These are phyloP conservation scores for Trapa incisa DNA, from an alignment of 345 rosid species.

Conservation along the genomic window DNA sequence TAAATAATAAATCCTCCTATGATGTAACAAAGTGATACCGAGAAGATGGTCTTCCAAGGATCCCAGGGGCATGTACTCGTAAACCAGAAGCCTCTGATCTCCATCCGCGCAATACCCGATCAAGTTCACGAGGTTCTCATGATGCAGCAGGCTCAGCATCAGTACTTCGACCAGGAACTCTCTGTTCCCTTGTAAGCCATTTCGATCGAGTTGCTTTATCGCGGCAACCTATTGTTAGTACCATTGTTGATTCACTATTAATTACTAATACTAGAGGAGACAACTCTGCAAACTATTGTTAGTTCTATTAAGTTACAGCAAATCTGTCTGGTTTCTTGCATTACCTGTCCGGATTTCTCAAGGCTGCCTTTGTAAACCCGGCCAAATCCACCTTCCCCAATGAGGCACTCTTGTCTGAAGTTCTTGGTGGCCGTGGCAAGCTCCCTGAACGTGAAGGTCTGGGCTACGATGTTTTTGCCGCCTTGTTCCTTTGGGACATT, in stretches of 20 bases:
- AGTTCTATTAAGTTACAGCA: not conserved
- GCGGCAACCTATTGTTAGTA: slow-evolving; percentile 31
- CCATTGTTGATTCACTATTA: too few species aligned
- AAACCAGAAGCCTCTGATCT: slow-evolving; percentile 60
- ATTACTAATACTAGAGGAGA: too few species aligned
- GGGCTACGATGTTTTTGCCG: slow-evolving; percentile 37
- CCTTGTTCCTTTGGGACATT: slow-evolving; percentile 13
- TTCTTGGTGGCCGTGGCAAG: slow-evolving; percentile 82
- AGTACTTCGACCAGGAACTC: slow-evolving; percentile 59
- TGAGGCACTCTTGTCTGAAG: slow-evolving; percentile 73
- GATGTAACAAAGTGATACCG: slow-evolving; percentile 17
- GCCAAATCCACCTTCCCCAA: slow-evolving; percentile 95
- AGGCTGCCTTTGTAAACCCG: slow-evolving; percentile 81
- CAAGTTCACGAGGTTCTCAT: slow-evolving; percentile 46
- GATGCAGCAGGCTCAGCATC: slow-evolving; percentile 56
- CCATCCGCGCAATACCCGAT: slow-evolving; percentile 70
- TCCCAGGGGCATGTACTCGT: slow-evolving; percentile 52
- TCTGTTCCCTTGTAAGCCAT: slow-evolving; percentile 55
- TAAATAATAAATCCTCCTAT: too few species aligned
- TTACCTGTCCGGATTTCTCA: slow-evolving; percentile 54
- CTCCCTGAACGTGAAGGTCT: slow-evolving; percentile 76
- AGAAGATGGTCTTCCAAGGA: slow-evolving; percentile 56
- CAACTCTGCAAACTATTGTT: not conserved
- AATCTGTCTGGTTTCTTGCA: not conserved
- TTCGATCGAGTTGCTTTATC: slow-evolving; percentile 58